Evolutionary conservation across 2,329 filamentous ascomycete genomes (phyloP), one percentile per base, ranked within the genome.

Genomic region (Seiridium unicorne): DNA sequence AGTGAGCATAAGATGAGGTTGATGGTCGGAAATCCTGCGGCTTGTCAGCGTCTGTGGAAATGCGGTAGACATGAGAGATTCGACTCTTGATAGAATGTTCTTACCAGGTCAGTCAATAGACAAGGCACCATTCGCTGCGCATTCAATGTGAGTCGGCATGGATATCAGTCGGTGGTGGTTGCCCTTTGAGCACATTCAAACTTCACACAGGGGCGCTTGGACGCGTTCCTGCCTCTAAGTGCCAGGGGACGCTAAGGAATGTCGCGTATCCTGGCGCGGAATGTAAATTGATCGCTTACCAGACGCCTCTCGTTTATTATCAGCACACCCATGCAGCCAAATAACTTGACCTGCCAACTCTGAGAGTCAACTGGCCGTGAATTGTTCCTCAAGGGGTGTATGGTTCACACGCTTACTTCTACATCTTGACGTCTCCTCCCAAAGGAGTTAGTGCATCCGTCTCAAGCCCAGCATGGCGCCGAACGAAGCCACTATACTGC

Each of bases 401-500:
- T 26, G 18, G 18, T 26, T 26, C 18, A 26, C 18, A 26, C 18
- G 18, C 18, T 26, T 26, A 26, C 18, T 26, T 26, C 2, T 26
- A 26, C 18, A 26, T 26, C 18, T 26, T 26, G 18, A 26, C 18
- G 18, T 26, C 18, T 26, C 18, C 32, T 32, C 47, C 31, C 26
- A 10, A 13, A 1, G 26, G 35, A 35, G 35, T 35, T n/a, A 42
- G 34, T 36, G 13, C 40, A n/a, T 11, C 2, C 31, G 18, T 32
- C n/a, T 13, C 3, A 54, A 47, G 34, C 7, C 57, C 57, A 58
- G 78, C 63, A 92, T 93, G 89, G 79, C 90, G 3, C 88, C 89
- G 7, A 89, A 87, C 49, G 93, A 96, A 77, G 80, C 85, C 59
- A 84, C 86, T 35, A 90, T 96, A 64, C 84, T 96, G 56, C 82